phyloP scores from a whole-genome alignment of 805 yeast species.

The Pichia rugopelliculosa region DNA sequence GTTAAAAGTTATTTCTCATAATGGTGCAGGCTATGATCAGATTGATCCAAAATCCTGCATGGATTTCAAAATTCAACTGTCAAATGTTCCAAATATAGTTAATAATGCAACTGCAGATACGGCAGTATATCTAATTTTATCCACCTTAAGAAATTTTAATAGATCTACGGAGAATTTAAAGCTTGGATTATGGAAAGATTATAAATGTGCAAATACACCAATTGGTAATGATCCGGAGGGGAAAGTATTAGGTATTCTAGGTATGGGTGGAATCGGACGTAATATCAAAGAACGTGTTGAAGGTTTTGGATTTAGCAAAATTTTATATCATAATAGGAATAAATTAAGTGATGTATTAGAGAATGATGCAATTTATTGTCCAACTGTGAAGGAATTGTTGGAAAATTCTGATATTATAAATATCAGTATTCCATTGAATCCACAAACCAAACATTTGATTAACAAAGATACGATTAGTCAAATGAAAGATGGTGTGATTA shows the following conservation, averaged over 20 bases:
- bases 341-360: constrained; percentile 56
- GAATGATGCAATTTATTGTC: constrained; percentile 60
- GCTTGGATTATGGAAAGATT: constrained; percentile 54
- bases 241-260: constrained; percentile 70
- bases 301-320: constrained; percentile 70
- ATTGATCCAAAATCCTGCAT: constrained; percentile 38
- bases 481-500: constrained; percentile 73
- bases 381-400: constrained; percentile 57
- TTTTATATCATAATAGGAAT: constrained; percentile 66
- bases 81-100: constrained; percentile 48
- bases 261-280: constrained; percentile 88
- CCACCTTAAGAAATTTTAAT: constrained; percentile 54
- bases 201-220: constrained; percentile 45
- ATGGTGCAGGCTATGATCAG: constrained; percentile 56
- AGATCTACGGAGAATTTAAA: constrained; percentile 46
- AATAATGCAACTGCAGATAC: constrained; percentile 53
- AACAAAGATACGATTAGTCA: constrained; percentile 50
- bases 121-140: constrained; percentile 42
- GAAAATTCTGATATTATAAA: constrained; percentile 60
- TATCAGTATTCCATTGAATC: constrained; percentile 70
- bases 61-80: constrained; percentile 35
- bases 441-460: constrained; percentile 62
- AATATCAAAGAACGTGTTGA: constrained; percentile 62
- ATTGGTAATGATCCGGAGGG: constrained; percentile 73
- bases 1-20: constrained; percentile 38